Evolutionary conservation across 1,284 basidiomycete species (phyloP).

Genomic region (Takashimella koratensis): DNA sequence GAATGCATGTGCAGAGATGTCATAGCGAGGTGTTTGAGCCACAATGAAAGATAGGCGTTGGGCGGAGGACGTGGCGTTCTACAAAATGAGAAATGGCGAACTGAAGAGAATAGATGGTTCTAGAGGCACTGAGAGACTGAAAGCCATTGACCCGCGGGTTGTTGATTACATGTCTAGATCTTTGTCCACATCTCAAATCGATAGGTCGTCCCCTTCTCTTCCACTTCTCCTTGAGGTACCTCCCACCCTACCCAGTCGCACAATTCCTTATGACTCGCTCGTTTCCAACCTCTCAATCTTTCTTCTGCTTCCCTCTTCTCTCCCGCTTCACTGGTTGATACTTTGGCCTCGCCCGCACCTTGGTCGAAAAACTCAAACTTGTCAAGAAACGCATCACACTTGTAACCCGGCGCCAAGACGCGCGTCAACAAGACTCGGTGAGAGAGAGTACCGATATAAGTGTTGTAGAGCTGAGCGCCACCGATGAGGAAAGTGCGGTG

Average conservation of each 20-base stretch:
- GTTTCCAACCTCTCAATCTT: constrained; percentile 63
- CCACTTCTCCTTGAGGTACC: constrained; percentile 68
- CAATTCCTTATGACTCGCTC: constrained; percentile 61
- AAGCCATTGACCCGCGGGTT: no score
- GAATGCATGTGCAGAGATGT: no score
- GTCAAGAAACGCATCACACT: constrained; percentile 84
- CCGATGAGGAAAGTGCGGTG: constrained; percentile 74
- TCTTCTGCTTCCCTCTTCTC: constrained; percentile 15
- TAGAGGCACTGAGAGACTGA: no score
- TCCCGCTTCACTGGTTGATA: constrained; percentile 9
- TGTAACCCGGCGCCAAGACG: constrained; percentile 67
- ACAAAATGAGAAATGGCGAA: no score
- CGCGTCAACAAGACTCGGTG: constrained; percentile 81
- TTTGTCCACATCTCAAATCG: constrained; percentile 85
- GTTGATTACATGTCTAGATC: no score
- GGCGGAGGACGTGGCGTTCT: no score
- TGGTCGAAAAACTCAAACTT: constrained; percentile 55
- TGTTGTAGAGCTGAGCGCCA: constrained; percentile 77
- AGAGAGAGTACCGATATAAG: constrained; percentile 55
- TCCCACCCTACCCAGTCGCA: constrained; percentile 72
- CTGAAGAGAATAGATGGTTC: no score
- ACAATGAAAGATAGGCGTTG: no score
- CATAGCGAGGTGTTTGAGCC: no score
- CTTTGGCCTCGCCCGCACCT: constrained; percentile 14
- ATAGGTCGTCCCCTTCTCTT: constrained; percentile 76